Percentiles rank a stretch among this genome's conserved stretches.
Conservation (phyloP, 2,329 filamentous ascomycete species). For the Helicocarpus griseus region DNA sequence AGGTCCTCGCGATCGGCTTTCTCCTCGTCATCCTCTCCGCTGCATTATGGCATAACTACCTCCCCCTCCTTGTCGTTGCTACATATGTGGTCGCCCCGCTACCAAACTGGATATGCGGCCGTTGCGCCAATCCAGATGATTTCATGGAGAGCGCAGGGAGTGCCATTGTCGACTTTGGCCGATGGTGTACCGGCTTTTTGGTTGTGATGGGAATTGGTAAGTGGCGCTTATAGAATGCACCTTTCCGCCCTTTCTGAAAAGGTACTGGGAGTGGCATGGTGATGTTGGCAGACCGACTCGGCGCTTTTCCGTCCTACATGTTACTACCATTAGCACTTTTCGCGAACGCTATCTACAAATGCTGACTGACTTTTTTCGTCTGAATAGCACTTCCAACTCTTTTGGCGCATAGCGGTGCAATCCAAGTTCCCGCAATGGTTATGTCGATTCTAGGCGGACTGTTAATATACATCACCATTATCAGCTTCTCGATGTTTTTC, state of each 20-base stretch:
- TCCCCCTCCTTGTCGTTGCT: conserved; percentile 86
- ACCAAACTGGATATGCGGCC: conserved; percentile 90
- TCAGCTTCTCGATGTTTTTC: conserved; percentile 98
- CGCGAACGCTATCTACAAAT: too few relatives aligned
- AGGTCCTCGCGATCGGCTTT: conserved; percentile 94
- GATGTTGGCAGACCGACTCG: not conserved
- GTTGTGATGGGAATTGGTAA: conserved; percentile 95
- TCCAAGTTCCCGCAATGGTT: conserved; percentile 73
- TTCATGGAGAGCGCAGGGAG: conserved; percentile 80
- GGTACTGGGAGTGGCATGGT: too few relatives aligned
- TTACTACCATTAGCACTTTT: too few relatives aligned
- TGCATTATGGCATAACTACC: conserved; percentile 89
- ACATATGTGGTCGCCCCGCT: conserved; percentile 90
- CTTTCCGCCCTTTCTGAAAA: not conserved
- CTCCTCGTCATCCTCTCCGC: conserved; percentile 97
- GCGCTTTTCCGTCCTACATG: too few relatives aligned
- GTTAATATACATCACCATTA: conserved; percentile 95
- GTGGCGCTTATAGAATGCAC: conserved; percentile 28
- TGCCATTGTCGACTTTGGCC: conserved; percentile 81
- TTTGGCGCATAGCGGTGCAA: conserved; percentile 77
- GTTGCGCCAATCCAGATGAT: conserved; percentile 86
- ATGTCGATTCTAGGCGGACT: conserved; percentile 92
- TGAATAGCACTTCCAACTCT: conserved; percentile 69
- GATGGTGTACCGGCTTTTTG: conserved; percentile 90
- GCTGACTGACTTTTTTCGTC: not conserved